Evolutionary conservation across 345 rosid species (phyloP), one percentile per base, ranked within the genome.

Genomic region (Combretum micranthum): DNA sequence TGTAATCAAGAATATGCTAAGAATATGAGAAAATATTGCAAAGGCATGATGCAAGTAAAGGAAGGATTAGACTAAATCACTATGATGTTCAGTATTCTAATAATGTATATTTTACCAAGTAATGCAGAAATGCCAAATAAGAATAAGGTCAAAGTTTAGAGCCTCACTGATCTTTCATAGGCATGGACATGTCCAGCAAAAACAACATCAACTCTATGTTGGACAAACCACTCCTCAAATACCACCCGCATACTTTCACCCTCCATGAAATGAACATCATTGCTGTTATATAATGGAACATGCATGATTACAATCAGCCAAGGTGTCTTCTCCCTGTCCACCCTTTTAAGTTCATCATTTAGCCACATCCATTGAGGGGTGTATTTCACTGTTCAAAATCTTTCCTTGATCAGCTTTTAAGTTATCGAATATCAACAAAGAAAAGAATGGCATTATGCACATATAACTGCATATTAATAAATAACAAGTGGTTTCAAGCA

Each of bases 181-280:
- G 99, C 99, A 69, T 89, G 96, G 71, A 87, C 97, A 64, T 89
- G 99, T 20, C 96, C 96, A 59, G 96, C 94, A 76, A 89, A 85
- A 56, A 89, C 59, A 11, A 89, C 62, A 66, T 93, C 97, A 51
- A 89, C 96, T 82, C 65, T 84, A 67, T 78, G 21, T 21, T 39
- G 63, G 20, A 82, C 62, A 50, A 89, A 85, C 97, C 94, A 86
- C 59, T 69, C 49, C 74, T 86, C 97, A 70, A 83, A 83, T 67
- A 65, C 89, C 48, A 75, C 82, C 46, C 91, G 67, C 97, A 92
- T 86, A 64, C 90, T 81, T 83, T 86, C 98, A 42, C 95, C 97
- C 64, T 88, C 98, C 95, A 75, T 86, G 75, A 75, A 88, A 56
- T 92, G 98, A 15, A 75, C 87, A 64, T 78, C 83, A 42, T 88